Percentiles rank a stretch among this genome's conserved stretches.
phyloP scores from a whole-genome alignment of 1,284 basidiomycete genomes.

The Grifola frondosa region DNA sequence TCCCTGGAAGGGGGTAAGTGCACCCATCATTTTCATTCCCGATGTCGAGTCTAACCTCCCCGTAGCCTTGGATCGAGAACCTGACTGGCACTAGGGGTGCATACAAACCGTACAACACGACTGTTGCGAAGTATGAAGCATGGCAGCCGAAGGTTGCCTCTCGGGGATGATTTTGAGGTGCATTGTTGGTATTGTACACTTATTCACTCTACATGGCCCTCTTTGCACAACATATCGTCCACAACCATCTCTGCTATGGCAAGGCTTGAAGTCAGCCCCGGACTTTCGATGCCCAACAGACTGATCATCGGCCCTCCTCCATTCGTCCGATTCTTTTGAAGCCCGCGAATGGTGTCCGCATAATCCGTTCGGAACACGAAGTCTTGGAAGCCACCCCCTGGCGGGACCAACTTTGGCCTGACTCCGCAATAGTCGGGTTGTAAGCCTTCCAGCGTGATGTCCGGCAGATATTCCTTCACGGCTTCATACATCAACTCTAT shows the following conservation, averaged over 20 bases:
- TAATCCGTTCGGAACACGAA: conserved; percentile 70
- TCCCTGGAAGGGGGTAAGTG: conserved; percentile 81
- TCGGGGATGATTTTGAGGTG: conserved; percentile 37
- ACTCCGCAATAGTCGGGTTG: conserved; percentile 91
- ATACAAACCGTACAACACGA: conserved; percentile 87
- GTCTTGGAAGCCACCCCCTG: conserved; percentile 80
- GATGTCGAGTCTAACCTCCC: conserved; percentile 3
- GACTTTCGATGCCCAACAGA: conserved; percentile 77
- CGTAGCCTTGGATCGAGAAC: conserved; percentile 79
- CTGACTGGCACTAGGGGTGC: conserved; percentile 89
- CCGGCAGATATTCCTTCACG: conserved; percentile 75
- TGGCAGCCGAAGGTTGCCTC: conserved; percentile 79
- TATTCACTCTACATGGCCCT: conserved; percentile 13
- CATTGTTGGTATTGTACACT: conserved; percentile 6
- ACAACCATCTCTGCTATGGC: conserved; percentile 75
- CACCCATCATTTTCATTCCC: conserved; percentile 1
- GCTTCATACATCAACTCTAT: conserved; percentile 66
- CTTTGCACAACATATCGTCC: conserved; percentile 48
- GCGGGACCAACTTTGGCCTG: conserved; percentile 83
- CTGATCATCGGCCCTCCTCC: conserved; percentile 61
- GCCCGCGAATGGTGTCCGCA: conserved; percentile 28
- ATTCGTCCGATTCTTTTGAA: conserved; percentile 16
- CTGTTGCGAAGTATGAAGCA: conserved; percentile 72
- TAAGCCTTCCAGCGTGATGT: conserved; percentile 62
- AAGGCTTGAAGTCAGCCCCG: conserved; percentile 72